Percentiles rank a stretch among this genome's conserved stretches.
Conservation (phyloP, 768 basidiomycete genomes). For the Lentinula raphanica region DNA sequence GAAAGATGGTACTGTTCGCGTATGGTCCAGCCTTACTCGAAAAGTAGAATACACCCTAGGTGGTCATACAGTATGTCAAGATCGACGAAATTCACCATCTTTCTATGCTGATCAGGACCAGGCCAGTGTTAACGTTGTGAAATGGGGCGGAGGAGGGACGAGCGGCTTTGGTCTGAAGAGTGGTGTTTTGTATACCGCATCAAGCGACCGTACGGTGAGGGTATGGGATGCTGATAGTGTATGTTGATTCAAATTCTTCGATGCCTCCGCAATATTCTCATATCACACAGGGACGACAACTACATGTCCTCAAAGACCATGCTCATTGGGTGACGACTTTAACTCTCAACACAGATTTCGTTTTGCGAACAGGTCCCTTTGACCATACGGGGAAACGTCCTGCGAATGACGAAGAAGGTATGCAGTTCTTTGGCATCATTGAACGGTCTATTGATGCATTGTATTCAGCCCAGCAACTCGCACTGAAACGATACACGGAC, state of each 20-base stretch:
- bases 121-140: conserved; percentile 90
- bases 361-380: conserved; percentile 90
- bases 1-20: conserved; percentile 93
- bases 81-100: neutral
- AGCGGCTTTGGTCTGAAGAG: conserved; percentile 19
- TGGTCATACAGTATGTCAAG: conserved; percentile 58
- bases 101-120: neutral
- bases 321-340: conserved; percentile 99
- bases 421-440: conserved; percentile 10
- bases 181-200: conserved; percentile 90
- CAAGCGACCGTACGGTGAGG: conserved; percentile 89
- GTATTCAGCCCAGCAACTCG: conserved; percentile 65
- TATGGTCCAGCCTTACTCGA: conserved; percentile 79
- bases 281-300: conserved; percentile 62
- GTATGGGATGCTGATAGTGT: conserved; percentile 88
- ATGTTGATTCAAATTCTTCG: conserved; percentile 16
- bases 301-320: conserved; percentile 88
- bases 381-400: conserved; percentile 83
- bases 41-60: conserved; percentile 80
- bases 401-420: conserved; percentile 78
- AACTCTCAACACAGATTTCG: conserved; percentile 91
- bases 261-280: neutral
- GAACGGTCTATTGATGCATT: neutral
- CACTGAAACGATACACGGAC: conserved; percentile 71
- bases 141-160: conserved; percentile 86